Percentiles rank a stretch among this genome's conserved stretches.
Conservation (phyloP, 163 green algal genomes). For the Scenedesmus sp. region DNA sequence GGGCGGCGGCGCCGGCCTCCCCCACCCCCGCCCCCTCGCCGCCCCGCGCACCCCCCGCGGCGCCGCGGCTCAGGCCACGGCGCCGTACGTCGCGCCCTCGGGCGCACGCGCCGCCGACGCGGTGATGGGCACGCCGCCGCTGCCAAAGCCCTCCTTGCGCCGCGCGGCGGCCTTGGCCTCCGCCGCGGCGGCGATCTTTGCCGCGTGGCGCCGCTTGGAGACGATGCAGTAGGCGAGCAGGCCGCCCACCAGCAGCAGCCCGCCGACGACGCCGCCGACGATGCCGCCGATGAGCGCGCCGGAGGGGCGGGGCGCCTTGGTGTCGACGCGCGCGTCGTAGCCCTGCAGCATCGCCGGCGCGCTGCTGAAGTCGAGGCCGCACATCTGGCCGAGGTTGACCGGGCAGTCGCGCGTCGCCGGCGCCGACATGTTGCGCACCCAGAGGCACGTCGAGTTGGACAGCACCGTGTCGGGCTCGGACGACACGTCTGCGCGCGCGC, state of each 20-base stretch:
- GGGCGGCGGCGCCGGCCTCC: too few relatives aligned
- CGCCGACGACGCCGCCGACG: conserved; percentile 34
- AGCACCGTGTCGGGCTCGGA: neutral
- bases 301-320: neutral
- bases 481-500: conserved; percentile 7
- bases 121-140: conserved; percentile 10
- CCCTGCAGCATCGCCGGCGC: conserved; percentile 1
- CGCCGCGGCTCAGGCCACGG: too few relatives aligned
- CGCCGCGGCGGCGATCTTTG: neutral
- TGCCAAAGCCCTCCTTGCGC: neutral
- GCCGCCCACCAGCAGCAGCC: conserved; percentile 7
- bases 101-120: too few relatives aligned
- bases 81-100: too few relatives aligned
- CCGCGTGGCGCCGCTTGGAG: conserved; percentile 10
- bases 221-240: conserved; percentile 37
- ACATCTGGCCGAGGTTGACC: conserved; percentile 11
- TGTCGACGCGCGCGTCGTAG: conserved; percentile 14
- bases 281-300: conserved; percentile 18
- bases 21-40: too few relatives aligned
- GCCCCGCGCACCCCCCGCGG: too few relatives aligned
- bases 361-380: conserved; percentile 27
- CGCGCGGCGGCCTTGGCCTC: conserved; percentile 4
- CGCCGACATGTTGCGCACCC: conserved; percentile 28
- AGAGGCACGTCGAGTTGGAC: conserved; percentile 34
- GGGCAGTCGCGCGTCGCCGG: neutral